A percentile compares a stretch with the other conserved stretches of the same genome.
phyloP scores from a whole-genome alignment of 2,329 filamentous ascomycete genomes.

The Parastagonospora nodorum region DNA sequence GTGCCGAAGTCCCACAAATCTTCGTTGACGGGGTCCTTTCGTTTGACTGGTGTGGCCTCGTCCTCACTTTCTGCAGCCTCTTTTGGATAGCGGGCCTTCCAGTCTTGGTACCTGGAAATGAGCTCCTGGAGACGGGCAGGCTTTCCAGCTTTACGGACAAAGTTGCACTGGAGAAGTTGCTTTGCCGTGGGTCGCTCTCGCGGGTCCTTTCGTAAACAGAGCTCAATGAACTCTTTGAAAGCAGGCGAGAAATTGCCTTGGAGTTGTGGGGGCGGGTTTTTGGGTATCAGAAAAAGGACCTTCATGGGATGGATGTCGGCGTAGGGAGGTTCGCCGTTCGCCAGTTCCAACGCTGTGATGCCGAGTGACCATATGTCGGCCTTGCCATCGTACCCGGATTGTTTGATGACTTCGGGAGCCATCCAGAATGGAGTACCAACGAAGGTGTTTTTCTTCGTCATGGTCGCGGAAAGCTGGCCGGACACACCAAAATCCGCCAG shows the following conservation, averaged over 20 bases:
- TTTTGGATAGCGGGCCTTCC: constrained; percentile 79
- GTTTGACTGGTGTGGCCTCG: constrained; percentile 39
- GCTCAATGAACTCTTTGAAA: constrained; percentile 58
- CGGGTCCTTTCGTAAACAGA: constrained; percentile 87
- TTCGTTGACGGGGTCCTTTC: constrained; percentile 64
- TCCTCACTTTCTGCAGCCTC: constrained; percentile 60
- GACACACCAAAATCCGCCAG: constrained; percentile 97
- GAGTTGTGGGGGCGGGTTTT: constrained; percentile 83
- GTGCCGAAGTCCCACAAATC: constrained; percentile 99
- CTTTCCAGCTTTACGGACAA: constrained; percentile 89
- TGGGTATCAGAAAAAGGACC: constrained; percentile 93
- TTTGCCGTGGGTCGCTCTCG: constrained; percentile 84
- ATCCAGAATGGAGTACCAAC: constrained; percentile 99
- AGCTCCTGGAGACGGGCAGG: constrained; percentile 96
- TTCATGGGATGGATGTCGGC: constrained; percentile 99
- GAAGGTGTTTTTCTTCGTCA: constrained; percentile 99
- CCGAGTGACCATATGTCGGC: constrained; percentile 97
- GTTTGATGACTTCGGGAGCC: constrained; percentile 98
- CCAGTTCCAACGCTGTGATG: constrained; percentile 90
- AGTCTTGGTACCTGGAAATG: constrained; percentile 87
- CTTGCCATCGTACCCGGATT: constrained; percentile 97
- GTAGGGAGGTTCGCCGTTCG: constrained; percentile 90
- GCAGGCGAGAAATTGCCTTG: constrained; percentile 54
- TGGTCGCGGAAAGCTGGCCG: constrained; percentile 92
- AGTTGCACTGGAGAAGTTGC: constrained; percentile 86